phyloP scores from a whole-genome alignment of 2,329 filamentous ascomycete genomes.

The Aspergillus arachidicola region DNA sequence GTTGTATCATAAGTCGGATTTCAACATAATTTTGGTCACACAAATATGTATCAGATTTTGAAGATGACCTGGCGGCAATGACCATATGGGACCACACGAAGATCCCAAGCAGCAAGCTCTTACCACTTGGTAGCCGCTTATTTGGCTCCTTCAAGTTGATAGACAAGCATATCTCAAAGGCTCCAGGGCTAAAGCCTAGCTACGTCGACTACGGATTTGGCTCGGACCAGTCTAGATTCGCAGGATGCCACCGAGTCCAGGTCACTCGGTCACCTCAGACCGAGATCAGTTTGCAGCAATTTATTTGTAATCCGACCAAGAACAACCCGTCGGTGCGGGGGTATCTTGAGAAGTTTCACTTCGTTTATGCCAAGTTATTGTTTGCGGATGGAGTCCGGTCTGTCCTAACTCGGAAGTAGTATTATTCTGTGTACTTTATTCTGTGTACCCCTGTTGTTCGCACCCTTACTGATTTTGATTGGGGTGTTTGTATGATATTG shows the following conservation, averaged over 20 bases:
- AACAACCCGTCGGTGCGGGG: not conserved
- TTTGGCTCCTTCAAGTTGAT: slow-evolving; percentile 19
- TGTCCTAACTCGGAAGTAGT: not conserved
- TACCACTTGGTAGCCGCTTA: slow-evolving; percentile 15
- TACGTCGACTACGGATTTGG: slow-evolving; percentile 23
- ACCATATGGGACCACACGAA: slow-evolving; percentile 11
- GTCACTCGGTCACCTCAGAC: slow-evolving; percentile 10
- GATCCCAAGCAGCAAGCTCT: slow-evolving; percentile 7
- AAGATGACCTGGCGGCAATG: slow-evolving; percentile 1
- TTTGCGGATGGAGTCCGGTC: not conserved
- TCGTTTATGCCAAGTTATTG: not conserved
- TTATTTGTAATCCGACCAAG: slow-evolving; percentile 22
- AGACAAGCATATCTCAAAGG: slow-evolving; percentile 14
- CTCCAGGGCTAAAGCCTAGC: slow-evolving; percentile 8
- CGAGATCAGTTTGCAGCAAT: slow-evolving; percentile 12
- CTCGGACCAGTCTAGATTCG: slow-evolving; percentile 15
- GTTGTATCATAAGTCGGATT: not conserved
- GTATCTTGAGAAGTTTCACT: not conserved
- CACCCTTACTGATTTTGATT: not conserved
- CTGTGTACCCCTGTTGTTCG: not conserved
- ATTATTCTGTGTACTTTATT: not conserved
- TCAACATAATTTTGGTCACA: not conserved
- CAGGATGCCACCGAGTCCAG: slow-evolving; percentile 20
- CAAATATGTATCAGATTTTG: not conserved
- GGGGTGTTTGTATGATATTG: not conserved